A percentile compares a stretch with the other conserved stretches of the same genome.
These are phyloP conservation scores for Brachypodium distachyon DNA, from an alignment of 202 grass and related monocot genomes.

Conservation along the genomic window DNA sequence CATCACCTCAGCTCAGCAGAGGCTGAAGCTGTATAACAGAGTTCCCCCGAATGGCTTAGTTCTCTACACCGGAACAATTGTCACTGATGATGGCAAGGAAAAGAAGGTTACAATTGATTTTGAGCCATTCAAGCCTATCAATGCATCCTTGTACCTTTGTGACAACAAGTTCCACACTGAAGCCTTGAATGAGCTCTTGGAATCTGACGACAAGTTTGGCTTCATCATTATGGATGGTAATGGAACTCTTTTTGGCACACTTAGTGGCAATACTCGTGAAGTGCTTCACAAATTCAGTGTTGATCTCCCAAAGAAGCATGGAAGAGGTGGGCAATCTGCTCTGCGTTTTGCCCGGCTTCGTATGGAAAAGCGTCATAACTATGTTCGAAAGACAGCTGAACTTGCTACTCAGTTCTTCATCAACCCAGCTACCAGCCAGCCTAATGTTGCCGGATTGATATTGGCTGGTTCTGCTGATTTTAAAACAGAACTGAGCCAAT, in stretches of 20 bases:
- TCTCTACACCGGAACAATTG: constrained; percentile 79
- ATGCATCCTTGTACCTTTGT: constrained; percentile 75
- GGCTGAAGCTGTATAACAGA: constrained; percentile 79
- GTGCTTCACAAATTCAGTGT: constrained; percentile 77
- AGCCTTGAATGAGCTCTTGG: constrained; percentile 76
- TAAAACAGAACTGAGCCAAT: constrained; percentile 81
- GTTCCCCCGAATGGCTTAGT: constrained; percentile 73
- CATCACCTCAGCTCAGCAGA: constrained; percentile 85
- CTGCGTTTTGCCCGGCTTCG: constrained; percentile 71
- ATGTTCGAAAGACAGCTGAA: constrained; percentile 85
- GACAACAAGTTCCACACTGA: constrained; percentile 88
- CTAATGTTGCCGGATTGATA: constrained; percentile 77
- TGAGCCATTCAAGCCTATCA: constrained; percentile 76
- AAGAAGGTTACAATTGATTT: constrained; percentile 92
- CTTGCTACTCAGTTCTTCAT: constrained; percentile 80
- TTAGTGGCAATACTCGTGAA: constrained; percentile 80
- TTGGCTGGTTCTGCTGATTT: constrained; percentile 87
- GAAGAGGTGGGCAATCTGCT: constrained; percentile 80
- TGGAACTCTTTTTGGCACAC: constrained; percentile 77
- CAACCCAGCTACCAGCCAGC: constrained; percentile 77
- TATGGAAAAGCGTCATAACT: constrained; percentile 86
- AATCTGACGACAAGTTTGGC: constrained; percentile 88
- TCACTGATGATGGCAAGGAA: constrained; percentile 87
- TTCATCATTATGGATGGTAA: constrained; percentile 94
- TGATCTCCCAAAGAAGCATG: constrained; percentile 86